Percentiles rank a stretch among this genome's conserved stretches.
Conservation (phyloP, 2,329 filamentous ascomycete species). For the Alternaria brassicae region DNA sequence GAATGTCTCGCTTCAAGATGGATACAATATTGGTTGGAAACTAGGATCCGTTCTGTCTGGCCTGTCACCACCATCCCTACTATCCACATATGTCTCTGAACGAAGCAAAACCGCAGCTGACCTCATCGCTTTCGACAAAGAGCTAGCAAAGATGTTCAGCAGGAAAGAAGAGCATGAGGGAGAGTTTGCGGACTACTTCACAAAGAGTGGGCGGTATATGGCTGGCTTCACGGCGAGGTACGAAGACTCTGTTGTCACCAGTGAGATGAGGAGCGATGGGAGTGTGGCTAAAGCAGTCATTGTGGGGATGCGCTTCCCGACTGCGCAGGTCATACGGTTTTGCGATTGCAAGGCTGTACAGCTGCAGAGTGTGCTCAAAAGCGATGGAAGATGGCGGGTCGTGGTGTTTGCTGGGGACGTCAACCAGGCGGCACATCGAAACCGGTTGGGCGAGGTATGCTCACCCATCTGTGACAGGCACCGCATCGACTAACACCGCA, state of each 20-base stretch:
- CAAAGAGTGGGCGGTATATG: slow-evolving; percentile 65
- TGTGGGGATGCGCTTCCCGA: slow-evolving; percentile 61
- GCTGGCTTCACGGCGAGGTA: slow-evolving; percentile 67
- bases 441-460: slow-evolving; percentile 51
- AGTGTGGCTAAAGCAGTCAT: slow-evolving; percentile 49
- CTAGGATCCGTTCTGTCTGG: slow-evolving; percentile 54
- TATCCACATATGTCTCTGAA: slow-evolving; percentile 69
- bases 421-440: slow-evolving; percentile 24
- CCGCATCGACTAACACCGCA: neutral
- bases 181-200: slow-evolving; percentile 64
- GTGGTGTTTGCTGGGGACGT: slow-evolving; percentile 60
- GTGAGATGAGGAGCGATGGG: slow-evolving; percentile 36
- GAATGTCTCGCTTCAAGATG: slow-evolving; percentile 67
- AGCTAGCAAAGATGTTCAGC: slow-evolving; percentile 61
- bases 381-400: slow-evolving; percentile 61
- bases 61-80: slow-evolving; percentile 61
- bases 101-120: slow-evolving; percentile 57
- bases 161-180: slow-evolving; percentile 55
- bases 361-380: slow-evolving; percentile 57
- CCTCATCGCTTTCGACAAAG: slow-evolving; percentile 67
- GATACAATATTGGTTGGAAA: slow-evolving; percentile 66
- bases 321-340: slow-evolving; percentile 65
- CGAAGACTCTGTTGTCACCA: slow-evolving; percentile 58
- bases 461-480: neutral
- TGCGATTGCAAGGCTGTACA: slow-evolving; percentile 66